Percentiles rank a stretch among this genome's conserved stretches.
phyloP scores from a whole-genome alignment of 768 basidiomycete genomes.

The Leccinum rimulosum region DNA sequence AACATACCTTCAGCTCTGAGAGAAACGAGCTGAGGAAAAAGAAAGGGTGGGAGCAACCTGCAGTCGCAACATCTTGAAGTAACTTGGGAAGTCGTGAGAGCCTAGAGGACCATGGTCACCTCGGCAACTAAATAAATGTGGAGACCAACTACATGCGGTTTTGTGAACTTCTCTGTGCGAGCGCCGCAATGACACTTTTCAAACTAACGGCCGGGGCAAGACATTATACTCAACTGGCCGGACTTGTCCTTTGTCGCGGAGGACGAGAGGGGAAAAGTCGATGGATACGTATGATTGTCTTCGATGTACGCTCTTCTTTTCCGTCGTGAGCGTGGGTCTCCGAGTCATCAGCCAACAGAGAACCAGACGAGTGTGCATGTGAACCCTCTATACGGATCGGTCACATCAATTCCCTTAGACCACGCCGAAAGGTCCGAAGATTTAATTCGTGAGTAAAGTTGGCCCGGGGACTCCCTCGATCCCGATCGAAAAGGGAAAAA shows the following conservation, averaged over 20 bases:
- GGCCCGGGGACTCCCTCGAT: not conserved
- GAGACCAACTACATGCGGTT: constrained; percentile 31
- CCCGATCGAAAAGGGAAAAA: not conserved
- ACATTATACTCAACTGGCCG: constrained; percentile 50
- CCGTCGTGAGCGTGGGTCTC: not conserved
- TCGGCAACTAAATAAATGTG: too few species aligned
- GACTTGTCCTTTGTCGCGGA: constrained; percentile 55
- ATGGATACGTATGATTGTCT: constrained; percentile 56
- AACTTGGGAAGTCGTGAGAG: too few species aligned
- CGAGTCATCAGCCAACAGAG: constrained; percentile 20
- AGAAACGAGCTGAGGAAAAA: not conserved
- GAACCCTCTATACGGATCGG: too few species aligned
- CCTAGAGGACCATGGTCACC: too few species aligned
- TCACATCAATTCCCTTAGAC: constrained; percentile 29
- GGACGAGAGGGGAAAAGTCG: constrained; percentile 45
- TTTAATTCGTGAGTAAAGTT: constrained; percentile 48
- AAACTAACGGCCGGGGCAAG: constrained; percentile 36
- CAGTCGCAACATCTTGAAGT: too few species aligned
- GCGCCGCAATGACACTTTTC: not conserved
- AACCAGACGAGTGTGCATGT: constrained; percentile 24
- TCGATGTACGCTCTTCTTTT: constrained; percentile 44
- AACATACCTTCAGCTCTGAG: not conserved
- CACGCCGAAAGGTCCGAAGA: constrained; percentile 48
- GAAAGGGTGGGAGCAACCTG: too few species aligned
- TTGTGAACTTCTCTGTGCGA: constrained; percentile 21